A percentile compares a stretch with the other conserved stretches of the same genome.
Conservation (phyloP, 169 alveolate genomes). For the Cryptosporidium bovis region DNA sequence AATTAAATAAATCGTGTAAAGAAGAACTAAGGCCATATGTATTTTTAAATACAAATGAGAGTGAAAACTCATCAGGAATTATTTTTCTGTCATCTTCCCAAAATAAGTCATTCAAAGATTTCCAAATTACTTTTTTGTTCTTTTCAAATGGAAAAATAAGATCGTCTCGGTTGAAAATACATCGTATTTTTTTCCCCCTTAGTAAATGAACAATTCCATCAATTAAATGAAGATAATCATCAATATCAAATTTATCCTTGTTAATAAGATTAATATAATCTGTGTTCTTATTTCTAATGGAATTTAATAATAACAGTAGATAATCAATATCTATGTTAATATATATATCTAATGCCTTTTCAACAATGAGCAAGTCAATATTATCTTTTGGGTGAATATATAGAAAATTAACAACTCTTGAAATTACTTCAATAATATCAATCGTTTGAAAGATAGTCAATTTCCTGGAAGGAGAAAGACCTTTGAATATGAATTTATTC, state of each 20-base stretch:
- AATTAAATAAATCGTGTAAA: constrained; percentile 6
- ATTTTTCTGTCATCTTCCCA: constrained; percentile 43
- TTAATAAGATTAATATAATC: too few relatives aligned
- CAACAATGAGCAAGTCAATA: too few relatives aligned
- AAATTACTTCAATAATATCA: neutral
- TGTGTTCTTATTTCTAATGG: neutral
- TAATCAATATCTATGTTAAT: neutral
- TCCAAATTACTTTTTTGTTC: constrained; percentile 23
- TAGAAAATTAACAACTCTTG: neutral
- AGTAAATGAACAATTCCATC: neutral
- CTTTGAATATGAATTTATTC: constrained; percentile 3
- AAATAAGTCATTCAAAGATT: constrained; percentile 12
- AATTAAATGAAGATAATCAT: neutral
- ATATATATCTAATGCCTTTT: too few relatives aligned
- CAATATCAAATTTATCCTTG: neutral
- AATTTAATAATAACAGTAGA: neutral
- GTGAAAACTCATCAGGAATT: constrained; percentile 4
- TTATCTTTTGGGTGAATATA: too few relatives aligned
- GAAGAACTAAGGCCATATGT: constrained; percentile 4
- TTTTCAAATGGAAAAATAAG: neutral
- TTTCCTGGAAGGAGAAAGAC: constrained; percentile 3
- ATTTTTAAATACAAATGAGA: neutral
- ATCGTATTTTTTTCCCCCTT: neutral
- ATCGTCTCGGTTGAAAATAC: neutral
- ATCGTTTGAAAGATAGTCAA: neutral